Conservation (phyloP, 495 filamentous ascomycete species). For the Podospora pseudoanserina region DNA sequence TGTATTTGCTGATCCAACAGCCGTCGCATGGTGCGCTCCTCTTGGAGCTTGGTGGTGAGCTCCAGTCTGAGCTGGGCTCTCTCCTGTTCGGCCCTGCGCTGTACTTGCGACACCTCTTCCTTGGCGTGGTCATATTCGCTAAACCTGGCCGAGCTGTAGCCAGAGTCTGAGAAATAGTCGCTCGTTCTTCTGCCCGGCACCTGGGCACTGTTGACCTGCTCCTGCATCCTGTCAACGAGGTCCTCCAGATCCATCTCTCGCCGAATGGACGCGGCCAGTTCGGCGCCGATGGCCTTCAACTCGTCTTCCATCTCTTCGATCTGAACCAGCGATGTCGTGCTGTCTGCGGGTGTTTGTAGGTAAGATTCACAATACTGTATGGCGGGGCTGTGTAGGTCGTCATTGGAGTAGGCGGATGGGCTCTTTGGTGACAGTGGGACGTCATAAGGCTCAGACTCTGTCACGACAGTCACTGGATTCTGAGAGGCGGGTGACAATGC, state of each 20-base stretch:
- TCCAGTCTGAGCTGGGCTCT: slow-evolving; percentile 83
- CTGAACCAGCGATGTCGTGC: slow-evolving; percentile 36
- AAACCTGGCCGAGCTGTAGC: slow-evolving; percentile 73
- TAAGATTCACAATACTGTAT: slow-evolving; percentile 46
- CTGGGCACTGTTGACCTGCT: slow-evolving; percentile 60
- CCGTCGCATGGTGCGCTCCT: slow-evolving; percentile 71
- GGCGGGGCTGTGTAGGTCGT: slow-evolving; percentile 26
- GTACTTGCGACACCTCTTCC: slow-evolving; percentile 80
- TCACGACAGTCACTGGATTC: slow-evolving; percentile 32
- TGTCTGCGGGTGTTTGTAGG: slow-evolving; percentile 44
- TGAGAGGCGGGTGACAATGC: slow-evolving; percentile 47
- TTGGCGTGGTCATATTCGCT: slow-evolving; percentile 64
- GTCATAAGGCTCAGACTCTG: slow-evolving; percentile 35
- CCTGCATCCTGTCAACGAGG: slow-evolving; percentile 78
- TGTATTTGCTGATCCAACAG: slow-evolving; percentile 77
- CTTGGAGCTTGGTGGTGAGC: slow-evolving; percentile 74
- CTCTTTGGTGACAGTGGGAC: slow-evolving; percentile 37
- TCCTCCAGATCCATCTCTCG: slow-evolving; percentile 97
- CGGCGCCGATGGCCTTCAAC: slow-evolving; percentile 84
- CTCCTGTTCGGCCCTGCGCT: slow-evolving; percentile 84
- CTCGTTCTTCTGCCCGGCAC: slow-evolving; percentile 77
- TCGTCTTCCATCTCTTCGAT: slow-evolving; percentile 88
- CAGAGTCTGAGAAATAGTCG: slow-evolving; percentile 97
- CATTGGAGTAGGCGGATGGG: slow-evolving; percentile 28
- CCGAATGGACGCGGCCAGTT: slow-evolving; percentile 86